Conservation (phyloP, 1,139 yeast species). For the Kodamaea sp. region DNA sequence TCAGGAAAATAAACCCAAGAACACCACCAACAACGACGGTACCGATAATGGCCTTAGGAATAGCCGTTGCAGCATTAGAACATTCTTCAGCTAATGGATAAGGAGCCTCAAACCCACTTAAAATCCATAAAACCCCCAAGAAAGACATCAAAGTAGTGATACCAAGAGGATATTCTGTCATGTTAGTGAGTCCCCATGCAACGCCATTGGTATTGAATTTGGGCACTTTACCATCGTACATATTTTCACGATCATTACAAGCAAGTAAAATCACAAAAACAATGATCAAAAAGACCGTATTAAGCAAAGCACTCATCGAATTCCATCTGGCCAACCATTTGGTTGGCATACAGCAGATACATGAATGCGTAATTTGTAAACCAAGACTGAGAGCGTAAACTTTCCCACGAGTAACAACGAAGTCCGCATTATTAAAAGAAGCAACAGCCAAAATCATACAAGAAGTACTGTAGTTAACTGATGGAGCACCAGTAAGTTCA, state of each 20-base stretch:
- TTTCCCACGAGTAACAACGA: conserved; percentile 17
- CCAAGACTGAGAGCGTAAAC: conserved; percentile 31
- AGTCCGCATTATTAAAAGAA: conserved; percentile 21
- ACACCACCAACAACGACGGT: conserved; percentile 60
- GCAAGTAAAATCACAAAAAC: conserved; percentile 56
- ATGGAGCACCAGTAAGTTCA: conserved; percentile 56
- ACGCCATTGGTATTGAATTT: conserved; percentile 48
- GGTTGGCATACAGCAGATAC: conserved; percentile 49
- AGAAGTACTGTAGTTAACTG: conserved; percentile 60
- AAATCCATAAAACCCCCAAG: conserved; percentile 68
- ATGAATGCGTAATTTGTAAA: conserved; percentile 46
- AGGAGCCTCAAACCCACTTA: conserved; percentile 74
- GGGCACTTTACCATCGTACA: conserved; percentile 22
- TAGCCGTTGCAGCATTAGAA: conserved; percentile 56
- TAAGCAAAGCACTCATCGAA: conserved; percentile 47
- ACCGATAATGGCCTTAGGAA: conserved; percentile 63
- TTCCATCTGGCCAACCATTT: conserved; percentile 56
- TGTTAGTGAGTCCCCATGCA: conserved; percentile 58
- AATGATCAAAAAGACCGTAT: conserved; percentile 48
- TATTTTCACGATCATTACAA: conserved; percentile 42
- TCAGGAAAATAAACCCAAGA: conserved; percentile 59
- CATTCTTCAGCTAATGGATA: conserved; percentile 73
- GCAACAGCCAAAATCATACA: conserved; percentile 55
- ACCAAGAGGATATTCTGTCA: conserved; percentile 67
- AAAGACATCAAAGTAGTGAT: conserved; percentile 57